Percentiles rank a stretch among this genome's conserved stretches.
These are phyloP conservation scores for Noccaea bulbosa DNA, from an alignment of 345 rosid genomes.

Conservation along the genomic window DNA sequence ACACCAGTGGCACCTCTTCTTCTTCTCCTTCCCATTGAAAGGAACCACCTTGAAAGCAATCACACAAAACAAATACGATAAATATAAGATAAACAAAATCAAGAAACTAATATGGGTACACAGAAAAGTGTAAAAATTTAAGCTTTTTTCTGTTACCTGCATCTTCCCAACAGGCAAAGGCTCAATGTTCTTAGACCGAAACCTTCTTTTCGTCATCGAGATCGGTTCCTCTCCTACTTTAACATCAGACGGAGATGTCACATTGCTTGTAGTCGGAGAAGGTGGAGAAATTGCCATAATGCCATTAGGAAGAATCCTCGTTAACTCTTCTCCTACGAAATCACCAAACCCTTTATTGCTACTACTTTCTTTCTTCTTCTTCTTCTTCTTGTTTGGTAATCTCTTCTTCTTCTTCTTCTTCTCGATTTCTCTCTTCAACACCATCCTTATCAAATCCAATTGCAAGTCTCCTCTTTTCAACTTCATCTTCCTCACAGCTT, in stretches of 20 bases:
- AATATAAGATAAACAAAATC: not conserved
- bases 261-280: constrained; percentile 51
- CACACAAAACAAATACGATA: not conserved
- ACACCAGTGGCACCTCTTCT: constrained; percentile 92
- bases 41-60: constrained; percentile 58
- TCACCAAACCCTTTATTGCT: constrained; percentile 44
- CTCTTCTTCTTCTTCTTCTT: constrained; percentile 50
- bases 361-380: constrained; percentile 42
- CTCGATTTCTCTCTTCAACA: constrained; percentile 75
- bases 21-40: constrained; percentile 60
- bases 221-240: constrained; percentile 62
- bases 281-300: constrained; percentile 79
- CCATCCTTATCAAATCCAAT: constrained; percentile 83
- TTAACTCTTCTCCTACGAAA: constrained; percentile 61
- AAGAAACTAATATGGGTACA: not conserved
- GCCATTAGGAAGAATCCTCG: constrained; percentile 84
- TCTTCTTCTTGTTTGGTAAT: constrained; percentile 40
- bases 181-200: constrained; percentile 87
- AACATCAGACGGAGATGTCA: constrained; percentile 61
- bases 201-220: constrained; percentile 54
- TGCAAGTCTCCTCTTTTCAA: constrained; percentile 69
- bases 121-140: not conserved
- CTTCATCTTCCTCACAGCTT: constrained; percentile 62
- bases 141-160: constrained; percentile 52
- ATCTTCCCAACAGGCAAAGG: constrained; percentile 67